phyloP scores from a whole-genome alignment of 2,329 filamentous ascomycete genomes.

The Septoria petroselini region DNA sequence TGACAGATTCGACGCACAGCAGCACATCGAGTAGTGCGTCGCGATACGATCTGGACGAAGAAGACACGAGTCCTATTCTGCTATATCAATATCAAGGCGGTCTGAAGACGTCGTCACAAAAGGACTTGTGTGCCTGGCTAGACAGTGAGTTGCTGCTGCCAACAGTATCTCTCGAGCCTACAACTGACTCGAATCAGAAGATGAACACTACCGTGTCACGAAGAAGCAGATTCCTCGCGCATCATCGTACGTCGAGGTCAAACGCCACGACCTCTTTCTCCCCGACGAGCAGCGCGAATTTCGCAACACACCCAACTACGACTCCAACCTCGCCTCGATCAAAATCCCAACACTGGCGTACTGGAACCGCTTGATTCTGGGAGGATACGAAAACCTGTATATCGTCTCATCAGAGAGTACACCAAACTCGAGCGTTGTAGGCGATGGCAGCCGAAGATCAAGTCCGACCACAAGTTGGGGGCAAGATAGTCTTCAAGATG shows the following conservation, averaged over 20 bases:
- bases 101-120: slow-evolving; percentile 45
- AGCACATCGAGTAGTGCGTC: slow-evolving; percentile 41
- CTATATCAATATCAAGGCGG: slow-evolving; percentile 43
- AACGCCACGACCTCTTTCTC: slow-evolving; percentile 47
- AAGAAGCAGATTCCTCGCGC: slow-evolving; percentile 47
- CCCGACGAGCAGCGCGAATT: slow-evolving; percentile 39
- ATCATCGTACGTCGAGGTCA: slow-evolving; percentile 47
- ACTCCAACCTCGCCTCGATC: slow-evolving; percentile 48
- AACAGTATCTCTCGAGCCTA: neutral
- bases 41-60: slow-evolving; percentile 45
- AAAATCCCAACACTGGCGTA: slow-evolving; percentile 46
- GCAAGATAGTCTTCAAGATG: slow-evolving; percentile 21
- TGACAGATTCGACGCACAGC: slow-evolving; percentile 44
- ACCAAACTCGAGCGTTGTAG: slow-evolving; percentile 34
- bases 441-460: slow-evolving; percentile 32
- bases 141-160: slow-evolving; percentile 31
- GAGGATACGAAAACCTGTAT: slow-evolving; percentile 49
- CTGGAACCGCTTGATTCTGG: slow-evolving; percentile 47
- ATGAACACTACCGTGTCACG: slow-evolving; percentile 47
- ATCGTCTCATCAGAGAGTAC: slow-evolving; percentile 47
- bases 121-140: slow-evolving; percentile 43
- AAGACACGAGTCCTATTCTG: slow-evolving; percentile 44
- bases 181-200: slow-evolving; percentile 28
- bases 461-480: slow-evolving; percentile 34
- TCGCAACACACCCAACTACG: slow-evolving; percentile 42